Percentiles rank a stretch among this genome's conserved stretches.
Evolutionary conservation across 2,329 filamentous ascomycete species (phyloP).

Genomic region (Pseudogymnoascus sp.): DNA sequence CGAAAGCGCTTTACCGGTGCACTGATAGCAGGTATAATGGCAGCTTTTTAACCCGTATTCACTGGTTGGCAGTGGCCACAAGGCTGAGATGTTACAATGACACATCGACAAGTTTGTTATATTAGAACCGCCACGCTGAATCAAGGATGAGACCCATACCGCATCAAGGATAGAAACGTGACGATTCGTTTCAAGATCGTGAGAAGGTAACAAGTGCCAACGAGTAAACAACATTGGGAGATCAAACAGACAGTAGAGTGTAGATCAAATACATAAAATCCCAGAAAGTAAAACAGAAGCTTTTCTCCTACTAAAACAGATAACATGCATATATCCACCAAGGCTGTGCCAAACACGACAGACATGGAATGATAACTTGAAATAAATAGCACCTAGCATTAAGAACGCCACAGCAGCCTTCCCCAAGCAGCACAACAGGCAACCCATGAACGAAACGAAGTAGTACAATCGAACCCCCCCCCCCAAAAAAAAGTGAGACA

Average conservation of each 20-base stretch:
- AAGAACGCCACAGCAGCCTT: too few species aligned
- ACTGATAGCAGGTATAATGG: background rate
- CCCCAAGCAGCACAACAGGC: background rate
- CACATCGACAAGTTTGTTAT: background rate
- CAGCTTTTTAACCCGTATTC: background rate
- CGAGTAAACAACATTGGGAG: background rate
- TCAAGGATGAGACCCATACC: background rate
- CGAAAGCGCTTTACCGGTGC: background rate
- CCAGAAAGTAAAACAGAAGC: background rate
- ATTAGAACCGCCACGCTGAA: background rate
- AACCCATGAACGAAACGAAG: background rate
- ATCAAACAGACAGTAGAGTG: background rate
- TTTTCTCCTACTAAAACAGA: background rate
- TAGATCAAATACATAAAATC: background rate
- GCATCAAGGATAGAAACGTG: background rate
- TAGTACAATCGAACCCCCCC: too few species aligned
- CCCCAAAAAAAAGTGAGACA: background rate
- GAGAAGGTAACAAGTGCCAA: background rate
- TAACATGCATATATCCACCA: background rate
- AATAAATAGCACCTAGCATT: too few species aligned
- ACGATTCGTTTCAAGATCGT: background rate
- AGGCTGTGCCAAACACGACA: background rate
- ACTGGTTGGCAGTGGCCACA: background rate
- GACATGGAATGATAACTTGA: too few species aligned
- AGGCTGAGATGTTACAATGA: background rate